Evolutionary conservation across 83 land plant species (phyloP).

Genomic region (Picea abies): DNA sequence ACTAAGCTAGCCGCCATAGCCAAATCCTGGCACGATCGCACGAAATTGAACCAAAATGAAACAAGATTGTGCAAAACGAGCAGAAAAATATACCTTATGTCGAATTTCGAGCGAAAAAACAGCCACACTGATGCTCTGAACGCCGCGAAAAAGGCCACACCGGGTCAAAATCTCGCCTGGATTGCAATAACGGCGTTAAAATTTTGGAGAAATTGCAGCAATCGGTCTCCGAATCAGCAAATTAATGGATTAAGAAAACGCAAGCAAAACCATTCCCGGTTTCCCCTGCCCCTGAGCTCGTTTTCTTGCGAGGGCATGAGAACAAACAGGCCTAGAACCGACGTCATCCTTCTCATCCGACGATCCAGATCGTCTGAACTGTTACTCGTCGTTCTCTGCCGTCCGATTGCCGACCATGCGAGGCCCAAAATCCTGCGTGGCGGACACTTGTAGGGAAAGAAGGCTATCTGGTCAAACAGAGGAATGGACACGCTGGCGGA

Average conservation of each 20-base stretch:
- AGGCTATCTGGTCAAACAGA: neutral
- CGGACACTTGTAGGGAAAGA: neutral
- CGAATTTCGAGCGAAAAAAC: neutral
- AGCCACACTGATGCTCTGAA: neutral
- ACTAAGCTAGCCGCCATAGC: neutral
- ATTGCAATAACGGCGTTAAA: neutral
- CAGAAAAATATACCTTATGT: neutral
- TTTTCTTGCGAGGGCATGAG: neutral
- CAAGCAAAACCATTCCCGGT: neutral
- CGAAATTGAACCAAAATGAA: conserved; percentile 1
- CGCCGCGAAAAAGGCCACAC: neutral
- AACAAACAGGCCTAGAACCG: neutral
- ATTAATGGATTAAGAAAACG: neutral
- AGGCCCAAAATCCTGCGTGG: neutral
- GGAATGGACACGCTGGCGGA: neutral
- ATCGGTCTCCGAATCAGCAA: neutral
- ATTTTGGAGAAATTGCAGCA: neutral
- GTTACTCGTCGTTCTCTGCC: too few species aligned
- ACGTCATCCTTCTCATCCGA: neutral
- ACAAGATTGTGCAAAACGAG: neutral
- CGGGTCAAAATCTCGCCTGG: neutral
- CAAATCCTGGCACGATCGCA: neutral
- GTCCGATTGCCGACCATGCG: too few species aligned
- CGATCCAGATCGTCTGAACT: neutral
- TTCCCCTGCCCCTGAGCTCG: neutral